Conservation (phyloP, 176 grass and related monocot genomes). For the Aegilops sharonensis region DNA sequence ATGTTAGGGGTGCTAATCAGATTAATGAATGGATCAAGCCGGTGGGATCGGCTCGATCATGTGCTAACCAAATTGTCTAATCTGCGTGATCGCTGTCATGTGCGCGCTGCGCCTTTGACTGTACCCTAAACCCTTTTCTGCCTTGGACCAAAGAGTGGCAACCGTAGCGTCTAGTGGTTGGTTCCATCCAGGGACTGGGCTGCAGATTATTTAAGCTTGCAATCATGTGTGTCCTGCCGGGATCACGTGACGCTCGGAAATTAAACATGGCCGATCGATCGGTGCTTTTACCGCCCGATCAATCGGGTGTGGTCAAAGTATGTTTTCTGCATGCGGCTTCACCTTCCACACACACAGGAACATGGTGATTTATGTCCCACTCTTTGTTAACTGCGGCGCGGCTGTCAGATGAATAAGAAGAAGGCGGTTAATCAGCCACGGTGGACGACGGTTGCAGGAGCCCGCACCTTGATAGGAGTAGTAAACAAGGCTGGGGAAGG, state of each 20-base stretch:
- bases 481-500: neutral
- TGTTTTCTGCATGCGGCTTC: neutral
- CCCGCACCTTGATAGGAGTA: neutral
- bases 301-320: neutral
- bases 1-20: neutral
- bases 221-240: constrained; percentile 9
- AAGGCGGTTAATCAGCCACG: neutral
- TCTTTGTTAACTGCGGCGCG: neutral
- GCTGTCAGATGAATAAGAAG: neutral
- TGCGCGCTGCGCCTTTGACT: constrained; percentile 61
- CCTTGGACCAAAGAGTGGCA: constrained; percentile 12
- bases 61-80: constrained; percentile 28
- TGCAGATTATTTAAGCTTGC: constrained; percentile 15
- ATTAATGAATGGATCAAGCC: neutral
- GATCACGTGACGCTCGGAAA: constrained; percentile 28
- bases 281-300: constrained; percentile 11
- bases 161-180: constrained; percentile 10
- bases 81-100: constrained; percentile 28
- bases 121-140: constrained; percentile 10
- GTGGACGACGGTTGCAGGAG: neutral
- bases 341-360: neutral
- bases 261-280: neutral
- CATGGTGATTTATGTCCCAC: neutral
- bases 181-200: neutral
- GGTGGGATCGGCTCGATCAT: constrained; percentile 26